A percentile compares a stretch with the other conserved stretches of the same genome.
phyloP scores from a whole-genome alignment of 306 rosid species.

The Dalbergia cultrata region DNA sequence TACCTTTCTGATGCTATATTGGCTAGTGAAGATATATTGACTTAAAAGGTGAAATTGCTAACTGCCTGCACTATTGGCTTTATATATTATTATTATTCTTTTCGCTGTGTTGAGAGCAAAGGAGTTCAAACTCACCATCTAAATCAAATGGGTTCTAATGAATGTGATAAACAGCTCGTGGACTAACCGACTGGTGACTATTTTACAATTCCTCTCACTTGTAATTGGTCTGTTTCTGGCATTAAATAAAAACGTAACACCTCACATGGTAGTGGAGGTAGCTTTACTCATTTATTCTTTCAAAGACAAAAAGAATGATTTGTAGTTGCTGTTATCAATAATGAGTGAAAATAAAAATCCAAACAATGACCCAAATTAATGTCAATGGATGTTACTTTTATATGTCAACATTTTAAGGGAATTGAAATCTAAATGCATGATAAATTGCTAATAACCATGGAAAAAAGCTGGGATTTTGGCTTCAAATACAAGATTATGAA shows the following conservation, averaged over 20 bases:
- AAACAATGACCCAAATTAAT: slow-evolving; percentile 4
- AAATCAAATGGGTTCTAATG: slow-evolving; percentile 18
- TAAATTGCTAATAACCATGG: slow-evolving; percentile 14
- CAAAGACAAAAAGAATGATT: background rate
- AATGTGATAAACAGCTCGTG: slow-evolving; percentile 20
- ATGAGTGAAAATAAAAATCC: slow-evolving; percentile 22
- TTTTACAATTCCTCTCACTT: slow-evolving; percentile 23
- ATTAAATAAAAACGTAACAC: slow-evolving; percentile 30
- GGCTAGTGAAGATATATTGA: slow-evolving; percentile 37
- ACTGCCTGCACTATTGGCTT: slow-evolving; percentile 37
- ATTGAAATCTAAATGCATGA: slow-evolving; percentile 21
- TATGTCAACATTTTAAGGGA: slow-evolving; percentile 1
- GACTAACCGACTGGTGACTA: background rate
- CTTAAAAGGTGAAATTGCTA: slow-evolving; percentile 45
- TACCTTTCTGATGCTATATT: slow-evolving; percentile 34
- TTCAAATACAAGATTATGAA: background rate
- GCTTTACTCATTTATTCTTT: background rate
- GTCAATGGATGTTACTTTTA: background rate
- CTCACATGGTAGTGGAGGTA: slow-evolving; percentile 37
- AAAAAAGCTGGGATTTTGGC: background rate
- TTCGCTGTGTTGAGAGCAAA: slow-evolving; percentile 5
- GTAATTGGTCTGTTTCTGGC: background rate
- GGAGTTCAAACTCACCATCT: slow-evolving; percentile 27
- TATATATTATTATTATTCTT: background rate
- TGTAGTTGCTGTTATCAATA: background rate